Conservation (phyloP, 331 rosid genomes). For the Prunus yedoensis region DNA sequence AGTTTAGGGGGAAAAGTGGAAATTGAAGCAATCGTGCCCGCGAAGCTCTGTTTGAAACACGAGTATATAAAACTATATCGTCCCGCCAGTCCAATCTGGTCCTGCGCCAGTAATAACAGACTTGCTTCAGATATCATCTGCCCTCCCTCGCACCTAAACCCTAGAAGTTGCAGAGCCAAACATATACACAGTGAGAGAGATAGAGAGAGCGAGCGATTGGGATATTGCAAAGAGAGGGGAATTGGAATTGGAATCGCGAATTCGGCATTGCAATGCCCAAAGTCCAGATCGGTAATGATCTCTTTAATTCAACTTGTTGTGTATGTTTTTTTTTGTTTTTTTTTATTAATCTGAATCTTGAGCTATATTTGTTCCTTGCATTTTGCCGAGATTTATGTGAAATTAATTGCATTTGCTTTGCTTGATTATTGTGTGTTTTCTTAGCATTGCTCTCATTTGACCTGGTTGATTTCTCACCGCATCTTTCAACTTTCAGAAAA, state of each 20-base stretch:
- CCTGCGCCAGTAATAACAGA: no score
- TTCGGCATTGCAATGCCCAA: neutral
- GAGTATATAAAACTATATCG: neutral
- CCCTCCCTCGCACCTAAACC: neutral
- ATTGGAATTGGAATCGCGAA: neutral
- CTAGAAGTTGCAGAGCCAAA: neutral
- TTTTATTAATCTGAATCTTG: neutral
- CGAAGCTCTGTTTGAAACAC: constrained; percentile 16
- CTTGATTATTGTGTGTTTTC: neutral
- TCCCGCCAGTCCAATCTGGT: neutral
- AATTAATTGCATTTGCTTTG: neutral
- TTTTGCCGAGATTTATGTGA: neutral
- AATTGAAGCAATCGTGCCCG: constrained; percentile 9
- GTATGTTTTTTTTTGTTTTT: neutral
- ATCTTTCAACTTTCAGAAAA: neutral
- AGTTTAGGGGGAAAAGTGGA: no score
- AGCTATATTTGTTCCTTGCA: neutral
- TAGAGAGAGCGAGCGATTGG: neutral
- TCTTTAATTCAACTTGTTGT: neutral
- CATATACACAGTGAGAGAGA: neutral
- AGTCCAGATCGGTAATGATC: neutral
- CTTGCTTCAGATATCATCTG: no score
- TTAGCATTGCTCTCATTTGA: neutral
- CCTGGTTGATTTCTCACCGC: no score
- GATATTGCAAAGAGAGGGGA: neutral